Conservation (phyloP, 2,329 filamentous ascomycete genomes). For the Teratosphaeria nubilosa region DNA sequence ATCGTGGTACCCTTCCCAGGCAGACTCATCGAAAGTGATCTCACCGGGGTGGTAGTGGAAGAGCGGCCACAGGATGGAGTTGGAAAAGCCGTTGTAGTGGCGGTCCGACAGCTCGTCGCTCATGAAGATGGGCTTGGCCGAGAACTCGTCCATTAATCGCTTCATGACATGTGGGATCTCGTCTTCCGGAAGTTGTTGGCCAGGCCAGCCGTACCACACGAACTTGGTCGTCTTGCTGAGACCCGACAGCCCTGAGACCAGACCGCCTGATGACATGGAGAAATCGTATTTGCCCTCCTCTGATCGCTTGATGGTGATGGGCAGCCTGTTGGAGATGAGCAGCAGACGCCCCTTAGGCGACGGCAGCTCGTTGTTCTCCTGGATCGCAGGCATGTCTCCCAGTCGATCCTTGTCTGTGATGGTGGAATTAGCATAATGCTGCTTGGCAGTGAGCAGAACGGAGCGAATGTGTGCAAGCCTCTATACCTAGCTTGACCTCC, state of each 20-base stretch:
- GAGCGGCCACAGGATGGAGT: slow-evolving; percentile 95
- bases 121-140: slow-evolving; percentile 84
- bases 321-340: slow-evolving; percentile 86
- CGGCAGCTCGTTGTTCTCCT: slow-evolving; percentile 13
- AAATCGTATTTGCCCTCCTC: slow-evolving; percentile 88
- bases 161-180: slow-evolving; percentile 66
- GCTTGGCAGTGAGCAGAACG: neutral
- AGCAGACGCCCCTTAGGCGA: slow-evolving; percentile 49
- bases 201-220: slow-evolving; percentile 98
- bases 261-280: slow-evolving; percentile 91
- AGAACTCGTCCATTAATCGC: slow-evolving; percentile 75
- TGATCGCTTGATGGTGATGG: slow-evolving; percentile 90
- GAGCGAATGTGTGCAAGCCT: neutral
- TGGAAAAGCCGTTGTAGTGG: slow-evolving; percentile 97
- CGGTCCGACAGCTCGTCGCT: slow-evolving; percentile 86
- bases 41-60: slow-evolving; percentile 98
- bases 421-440: neutral
- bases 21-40: slow-evolving; percentile 92
- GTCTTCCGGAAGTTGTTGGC: slow-evolving; percentile 76
- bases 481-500: slow-evolving; percentile 2
- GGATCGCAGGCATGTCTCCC: slow-evolving; percentile 24
- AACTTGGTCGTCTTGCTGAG: slow-evolving; percentile 87
- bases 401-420: slow-evolving; percentile 9
- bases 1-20: slow-evolving; percentile 86
- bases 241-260: slow-evolving; percentile 88